Evolutionary conservation across 345 rosid genomes (phyloP), one percentile per base, ranked within the genome.

Genomic region (Eucalyptus erythrocorys): DNA sequence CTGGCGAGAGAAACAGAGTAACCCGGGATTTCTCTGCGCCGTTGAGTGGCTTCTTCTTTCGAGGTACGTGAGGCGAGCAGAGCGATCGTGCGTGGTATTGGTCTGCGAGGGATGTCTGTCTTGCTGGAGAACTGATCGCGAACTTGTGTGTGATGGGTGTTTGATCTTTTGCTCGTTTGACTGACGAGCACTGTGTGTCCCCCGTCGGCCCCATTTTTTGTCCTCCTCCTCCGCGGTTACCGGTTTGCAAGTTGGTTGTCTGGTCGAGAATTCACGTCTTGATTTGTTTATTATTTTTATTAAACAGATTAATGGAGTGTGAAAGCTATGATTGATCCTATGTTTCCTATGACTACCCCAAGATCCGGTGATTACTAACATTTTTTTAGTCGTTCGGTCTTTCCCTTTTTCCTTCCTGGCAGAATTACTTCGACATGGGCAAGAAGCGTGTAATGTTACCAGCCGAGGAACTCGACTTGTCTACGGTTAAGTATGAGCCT

Each of bases 371-470:
- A 11, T 68, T 68, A 10, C 4, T 49, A 40, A 19, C 30, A 7
- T 86, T 53, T 0, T 64, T 53, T 53, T 0, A 37, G 1, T 11
- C n/a, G 87, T 22, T 57, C 3, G 16, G 48, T 86, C n/a, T n/a
- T 47, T 86, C 50, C 76, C 16, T 14, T n/a, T 32, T 32, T 64
- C 16, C 19, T 68, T 55, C 1, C 42, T 68, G 2, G 24, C 0
- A 68, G 80, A 32, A 68, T 32, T 80, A 43, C 26, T 85, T 85
- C 11, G 85, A 92, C 89, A 95, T 96, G 97, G 96, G 94, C 68
- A 95, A 95, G 94, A 93, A 92, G 86, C 89, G 91, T 51, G 93
- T 92, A 50, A 90, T 94, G 97, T 88, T 89, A 88, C 95, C 94
- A 11, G 97, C 94, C 19, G 89, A 90, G 48, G 90, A 95, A 57